These are phyloP conservation scores for Hypoxylon crocopeplum DNA, from an alignment of 495 filamentous ascomycete species.

Conservation along the genomic window DNA sequence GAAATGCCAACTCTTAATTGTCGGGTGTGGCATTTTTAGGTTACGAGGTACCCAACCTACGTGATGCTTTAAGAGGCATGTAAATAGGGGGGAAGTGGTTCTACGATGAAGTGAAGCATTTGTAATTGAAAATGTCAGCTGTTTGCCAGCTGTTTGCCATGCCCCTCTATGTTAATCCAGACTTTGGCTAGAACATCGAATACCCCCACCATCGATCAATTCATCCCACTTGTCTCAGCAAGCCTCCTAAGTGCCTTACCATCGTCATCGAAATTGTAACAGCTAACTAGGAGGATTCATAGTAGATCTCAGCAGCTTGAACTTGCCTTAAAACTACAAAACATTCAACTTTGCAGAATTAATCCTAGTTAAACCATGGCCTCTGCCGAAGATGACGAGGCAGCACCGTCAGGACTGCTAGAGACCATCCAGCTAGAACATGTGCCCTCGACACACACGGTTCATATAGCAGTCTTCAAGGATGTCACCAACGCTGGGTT, in stretches of 20 bases:
- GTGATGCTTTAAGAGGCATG: too few relatives aligned
- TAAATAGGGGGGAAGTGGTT: too few relatives aligned
- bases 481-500: conserved; percentile 77
- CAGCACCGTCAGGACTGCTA: conserved; percentile 19
- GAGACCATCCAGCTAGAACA: conserved; percentile 73
- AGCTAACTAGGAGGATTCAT: too few relatives aligned
- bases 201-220: conserved; percentile 15
- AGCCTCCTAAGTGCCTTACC: not conserved
- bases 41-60: too few relatives aligned
- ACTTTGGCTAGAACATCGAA: not conserved
- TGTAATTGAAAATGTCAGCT: too few relatives aligned
- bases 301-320: too few relatives aligned
- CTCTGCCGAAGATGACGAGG: not conserved
- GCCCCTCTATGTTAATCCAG: conserved; percentile 32
- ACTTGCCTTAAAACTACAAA: too few relatives aligned
- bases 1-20: too few relatives aligned
- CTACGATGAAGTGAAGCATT: too few relatives aligned
- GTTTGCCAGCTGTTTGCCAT: conserved; percentile 25
- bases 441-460: conserved; percentile 65
- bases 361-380: conserved; percentile 5
- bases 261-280: too few relatives aligned
- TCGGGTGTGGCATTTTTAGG: too few relatives aligned
- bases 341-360: not conserved
- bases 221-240: too few relatives aligned
- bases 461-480: conserved; percentile 76